A percentile compares a stretch with the other conserved stretches of the same genome.
Evolutionary conservation across 2,329 filamentous ascomycete species (phyloP).

Genomic region (Ophiostoma montium): DNA sequence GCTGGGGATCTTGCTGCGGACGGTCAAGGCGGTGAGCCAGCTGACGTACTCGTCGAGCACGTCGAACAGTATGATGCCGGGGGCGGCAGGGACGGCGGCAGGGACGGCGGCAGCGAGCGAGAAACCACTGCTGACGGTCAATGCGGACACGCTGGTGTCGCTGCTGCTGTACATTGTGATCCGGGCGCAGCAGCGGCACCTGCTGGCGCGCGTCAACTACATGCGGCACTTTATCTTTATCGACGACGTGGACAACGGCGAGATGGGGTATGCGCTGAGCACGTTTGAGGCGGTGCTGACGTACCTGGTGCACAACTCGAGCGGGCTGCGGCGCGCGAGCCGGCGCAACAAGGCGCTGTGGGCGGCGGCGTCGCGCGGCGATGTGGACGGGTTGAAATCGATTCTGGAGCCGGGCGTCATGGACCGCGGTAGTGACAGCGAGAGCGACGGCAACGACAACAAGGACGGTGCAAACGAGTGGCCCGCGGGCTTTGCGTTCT

Average conservation of each 20-base stretch:
- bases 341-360: constrained; percentile 74
- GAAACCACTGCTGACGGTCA: constrained; percentile 45
- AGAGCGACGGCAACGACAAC: neutral
- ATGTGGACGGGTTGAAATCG: constrained; percentile 57
- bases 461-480: constrained; percentile 12
- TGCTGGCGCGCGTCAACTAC: constrained; percentile 82
- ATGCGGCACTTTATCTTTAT: constrained; percentile 97
- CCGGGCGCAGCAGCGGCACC: constrained; percentile 69
- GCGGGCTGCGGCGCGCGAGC: constrained; percentile 69
- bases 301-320: constrained; percentile 74
- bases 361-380: constrained; percentile 70
- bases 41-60: constrained; percentile 22
- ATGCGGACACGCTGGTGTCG: constrained; percentile 88
- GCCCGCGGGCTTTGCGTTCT: constrained; percentile 28
- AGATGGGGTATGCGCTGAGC: constrained; percentile 90
- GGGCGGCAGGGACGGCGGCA: neutral
- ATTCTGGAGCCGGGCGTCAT: constrained; percentile 60
- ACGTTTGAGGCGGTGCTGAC: constrained; percentile 89
- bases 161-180: constrained; percentile 86
- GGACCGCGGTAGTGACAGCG: constrained; percentile 14
- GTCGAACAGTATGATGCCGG: neutral
- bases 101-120: constrained; percentile 20
- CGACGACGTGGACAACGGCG: constrained; percentile 90
- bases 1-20: constrained; percentile 65
- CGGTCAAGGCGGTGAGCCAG: constrained; percentile 70